phyloP scores from a whole-genome alignment of 768 basidiomycete species.

The Dictyophora rubrovolvata region DNA sequence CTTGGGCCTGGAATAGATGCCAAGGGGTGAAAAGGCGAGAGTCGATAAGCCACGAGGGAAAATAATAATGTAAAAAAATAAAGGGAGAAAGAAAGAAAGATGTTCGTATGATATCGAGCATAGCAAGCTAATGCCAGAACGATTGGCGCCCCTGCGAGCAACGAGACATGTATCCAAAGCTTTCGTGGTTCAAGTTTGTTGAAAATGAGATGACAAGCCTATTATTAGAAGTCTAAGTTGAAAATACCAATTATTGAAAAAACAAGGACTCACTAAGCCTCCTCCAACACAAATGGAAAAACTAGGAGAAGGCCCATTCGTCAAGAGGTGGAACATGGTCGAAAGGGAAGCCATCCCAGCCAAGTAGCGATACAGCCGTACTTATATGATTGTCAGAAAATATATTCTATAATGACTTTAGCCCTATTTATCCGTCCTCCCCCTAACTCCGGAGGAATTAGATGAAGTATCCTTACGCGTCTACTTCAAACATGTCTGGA shows the following conservation, averaged over 20 bases:
- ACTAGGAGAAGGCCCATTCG: neutral
- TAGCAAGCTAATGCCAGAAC: neutral
- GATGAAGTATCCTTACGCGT: neutral
- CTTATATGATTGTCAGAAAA: neutral
- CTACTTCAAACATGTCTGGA: neutral
- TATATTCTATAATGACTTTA: neutral
- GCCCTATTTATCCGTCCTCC: neutral
- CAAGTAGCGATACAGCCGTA: neutral
- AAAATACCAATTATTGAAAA: neutral
- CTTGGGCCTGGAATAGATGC: conserved; percentile 27
- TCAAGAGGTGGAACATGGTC: neutral
- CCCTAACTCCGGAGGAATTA: neutral
- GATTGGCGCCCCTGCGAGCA: neutral
- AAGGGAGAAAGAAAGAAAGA: conserved; percentile 8
- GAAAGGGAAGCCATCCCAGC: neutral
- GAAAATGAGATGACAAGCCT: neutral
- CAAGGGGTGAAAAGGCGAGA: conserved; percentile 31
- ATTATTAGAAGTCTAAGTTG: neutral
- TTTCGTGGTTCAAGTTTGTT: neutral
- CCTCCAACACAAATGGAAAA: neutral
- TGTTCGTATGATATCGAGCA: neutral
- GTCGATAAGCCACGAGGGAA: conserved; percentile 24
- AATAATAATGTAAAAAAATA: conserved; percentile 23
- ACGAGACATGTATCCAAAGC: neutral
- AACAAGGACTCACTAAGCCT: neutral